These are phyloP conservation scores for Rhodamnia argentea DNA, from an alignment of 345 rosid genomes.

Conservation along the genomic window DNA sequence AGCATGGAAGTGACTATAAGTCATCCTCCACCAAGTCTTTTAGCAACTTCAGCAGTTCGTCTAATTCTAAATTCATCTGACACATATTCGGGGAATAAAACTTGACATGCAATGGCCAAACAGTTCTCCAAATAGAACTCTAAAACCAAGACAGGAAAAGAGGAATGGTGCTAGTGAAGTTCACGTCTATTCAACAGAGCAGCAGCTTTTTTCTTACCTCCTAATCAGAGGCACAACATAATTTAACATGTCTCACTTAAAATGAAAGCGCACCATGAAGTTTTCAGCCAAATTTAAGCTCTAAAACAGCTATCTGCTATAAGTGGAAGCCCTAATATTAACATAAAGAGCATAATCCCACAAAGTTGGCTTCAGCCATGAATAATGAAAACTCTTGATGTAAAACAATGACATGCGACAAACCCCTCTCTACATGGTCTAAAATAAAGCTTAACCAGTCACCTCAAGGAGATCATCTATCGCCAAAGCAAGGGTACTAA, in stretches of 20 bases:
- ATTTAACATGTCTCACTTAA: neutral
- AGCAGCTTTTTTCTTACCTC: neutral
- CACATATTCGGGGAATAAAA: neutral
- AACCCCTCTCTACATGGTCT: neutral
- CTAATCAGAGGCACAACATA: neutral
- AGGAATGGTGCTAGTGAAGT: neutral
- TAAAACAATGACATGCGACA: neutral
- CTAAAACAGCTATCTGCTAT: neutral
- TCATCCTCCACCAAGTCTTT: neutral
- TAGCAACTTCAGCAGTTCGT: neutral
- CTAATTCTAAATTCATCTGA: neutral
- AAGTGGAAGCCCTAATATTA: neutral
- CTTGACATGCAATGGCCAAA: neutral
- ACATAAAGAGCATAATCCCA: neutral
- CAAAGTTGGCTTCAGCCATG: neutral
- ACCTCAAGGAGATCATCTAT: neutral
- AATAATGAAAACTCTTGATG: neutral
- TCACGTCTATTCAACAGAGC: neutral
- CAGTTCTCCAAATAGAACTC: neutral
- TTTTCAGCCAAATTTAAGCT: neutral
- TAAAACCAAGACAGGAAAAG: neutral
- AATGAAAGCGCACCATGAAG: neutral
- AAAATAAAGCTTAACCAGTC: neutral
- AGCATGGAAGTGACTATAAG: neutral
- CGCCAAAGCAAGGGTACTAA: neutral